Percentiles rank a stretch among this genome's conserved stretches.
phyloP scores from a whole-genome alignment of 305 asterid species.

The Fraxinus platypoda region DNA sequence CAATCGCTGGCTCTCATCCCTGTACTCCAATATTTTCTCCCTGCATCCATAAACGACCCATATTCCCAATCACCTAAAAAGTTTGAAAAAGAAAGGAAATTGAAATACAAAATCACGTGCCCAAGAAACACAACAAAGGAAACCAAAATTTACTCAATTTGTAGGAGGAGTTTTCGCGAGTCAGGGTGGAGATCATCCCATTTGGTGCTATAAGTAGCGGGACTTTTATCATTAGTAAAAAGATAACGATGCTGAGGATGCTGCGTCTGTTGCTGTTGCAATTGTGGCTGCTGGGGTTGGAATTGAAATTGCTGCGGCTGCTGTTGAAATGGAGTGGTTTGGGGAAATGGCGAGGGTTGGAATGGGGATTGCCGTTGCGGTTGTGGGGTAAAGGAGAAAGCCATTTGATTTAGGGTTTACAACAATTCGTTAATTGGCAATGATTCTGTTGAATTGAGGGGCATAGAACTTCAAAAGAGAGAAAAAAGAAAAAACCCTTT shows the following conservation, averaged over 20 bases:
- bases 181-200: constrained; percentile 97
- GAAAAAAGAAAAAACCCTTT: too few species aligned
- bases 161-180: constrained; percentile 77
- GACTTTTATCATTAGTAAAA: constrained; percentile 74
- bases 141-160: constrained; percentile 59
- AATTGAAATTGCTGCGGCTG: constrained; percentile 38
- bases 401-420: constrained; percentile 29
- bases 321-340: constrained; percentile 39
- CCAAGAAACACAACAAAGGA: not conserved
- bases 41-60: constrained; percentile 40
- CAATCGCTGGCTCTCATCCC: constrained; percentile 84
- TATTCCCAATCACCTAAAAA: constrained; percentile 8
- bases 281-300: constrained; percentile 43
- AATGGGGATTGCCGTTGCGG: constrained; percentile 52
- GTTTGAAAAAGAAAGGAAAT: not conserved
- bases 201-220: constrained; percentile 85
- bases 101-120: not conserved
- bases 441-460: not conserved
- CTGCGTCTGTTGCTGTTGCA: constrained; percentile 33
- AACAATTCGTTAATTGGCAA: constrained; percentile 11
- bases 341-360: constrained; percentile 38
- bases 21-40: constrained; percentile 78
- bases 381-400: constrained; percentile 61
- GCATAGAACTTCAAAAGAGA: not conserved
- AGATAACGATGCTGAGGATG: constrained; percentile 56